phyloP scores from a whole-genome alignment of 768 basidiomycete species.

The Tubosaeta sp. region DNA sequence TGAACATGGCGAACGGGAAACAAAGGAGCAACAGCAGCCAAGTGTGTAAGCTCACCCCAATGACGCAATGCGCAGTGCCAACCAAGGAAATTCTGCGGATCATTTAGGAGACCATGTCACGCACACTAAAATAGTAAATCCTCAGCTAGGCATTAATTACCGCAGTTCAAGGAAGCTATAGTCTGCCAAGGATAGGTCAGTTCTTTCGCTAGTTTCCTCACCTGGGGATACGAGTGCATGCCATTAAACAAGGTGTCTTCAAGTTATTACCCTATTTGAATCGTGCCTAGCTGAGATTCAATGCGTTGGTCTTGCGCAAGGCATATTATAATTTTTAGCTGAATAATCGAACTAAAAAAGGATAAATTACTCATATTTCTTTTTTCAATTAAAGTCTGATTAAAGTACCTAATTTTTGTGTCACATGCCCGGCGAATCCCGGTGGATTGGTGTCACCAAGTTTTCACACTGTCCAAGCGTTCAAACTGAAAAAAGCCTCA shows the following conservation, averaged over 20 bases:
- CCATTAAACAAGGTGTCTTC: no score
- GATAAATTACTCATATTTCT: no score
- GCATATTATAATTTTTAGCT: no score
- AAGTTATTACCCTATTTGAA: no score
- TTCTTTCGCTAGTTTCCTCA: no score
- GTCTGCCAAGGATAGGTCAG: no score
- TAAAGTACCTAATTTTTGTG: not conserved
- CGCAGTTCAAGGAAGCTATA: no score
- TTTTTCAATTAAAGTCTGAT: no score
- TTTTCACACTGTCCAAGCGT: not conserved
- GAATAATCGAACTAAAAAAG: no score
- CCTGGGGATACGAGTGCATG: no score
- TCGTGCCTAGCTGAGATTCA: no score
- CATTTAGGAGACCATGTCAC: not conserved
- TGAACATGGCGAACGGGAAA: conserved; percentile 16
- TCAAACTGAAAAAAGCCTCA: conserved; percentile 4
- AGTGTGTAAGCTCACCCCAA: not conserved
- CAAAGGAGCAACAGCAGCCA: not conserved
- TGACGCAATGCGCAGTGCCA: conserved; percentile 30
- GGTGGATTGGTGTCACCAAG: not conserved
- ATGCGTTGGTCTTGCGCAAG: no score
- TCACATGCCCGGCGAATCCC: conserved; percentile 14
- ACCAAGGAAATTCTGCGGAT: not conserved
- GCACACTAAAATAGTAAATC: not conserved
- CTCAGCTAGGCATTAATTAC: not conserved